phyloP scores from a whole-genome alignment of 352 stramenopile species.

The Thraustochytrium striatum region DNA sequence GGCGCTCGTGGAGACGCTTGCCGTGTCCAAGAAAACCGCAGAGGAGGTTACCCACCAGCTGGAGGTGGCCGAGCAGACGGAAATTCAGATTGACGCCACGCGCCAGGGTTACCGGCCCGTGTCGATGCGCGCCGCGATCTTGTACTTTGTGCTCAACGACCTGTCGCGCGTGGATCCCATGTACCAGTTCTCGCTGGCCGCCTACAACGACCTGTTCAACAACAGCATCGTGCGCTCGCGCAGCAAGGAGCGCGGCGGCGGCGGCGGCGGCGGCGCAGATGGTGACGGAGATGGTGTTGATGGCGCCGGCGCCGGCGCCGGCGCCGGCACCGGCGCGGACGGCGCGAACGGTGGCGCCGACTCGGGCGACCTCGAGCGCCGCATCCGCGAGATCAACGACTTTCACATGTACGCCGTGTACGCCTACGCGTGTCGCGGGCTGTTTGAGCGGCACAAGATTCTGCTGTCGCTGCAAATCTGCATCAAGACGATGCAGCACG shows the following conservation, averaged over 20 bases:
- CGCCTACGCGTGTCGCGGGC: constrained; percentile 83
- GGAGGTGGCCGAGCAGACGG: constrained; percentile 84
- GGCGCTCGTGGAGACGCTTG: constrained; percentile 86
- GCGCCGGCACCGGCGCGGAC: not conserved
- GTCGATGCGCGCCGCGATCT: constrained; percentile 81
- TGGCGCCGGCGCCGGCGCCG: not conserved
- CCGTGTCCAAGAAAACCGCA: constrained; percentile 87
- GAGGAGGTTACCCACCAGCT: constrained; percentile 87
- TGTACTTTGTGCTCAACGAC: constrained; percentile 93
- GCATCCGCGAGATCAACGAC: constrained; percentile 87
- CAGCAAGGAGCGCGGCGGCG: constrained; percentile 13
- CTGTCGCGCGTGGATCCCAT: constrained; percentile 90
- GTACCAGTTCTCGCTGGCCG: constrained; percentile 94
- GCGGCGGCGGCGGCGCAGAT: constrained; percentile 15
- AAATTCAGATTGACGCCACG: constrained; percentile 88
- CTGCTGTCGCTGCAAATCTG: constrained; percentile 91
- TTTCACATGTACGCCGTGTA: constrained; percentile 92
- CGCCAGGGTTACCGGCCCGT: constrained; percentile 86
- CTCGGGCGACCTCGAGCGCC: constrained; percentile 64
- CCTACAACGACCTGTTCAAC: constrained; percentile 89
- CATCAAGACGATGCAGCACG: constrained; percentile 79
- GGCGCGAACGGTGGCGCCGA: not conserved
- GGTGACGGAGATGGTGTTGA: not conserved
- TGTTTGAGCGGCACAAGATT: constrained; percentile 93
- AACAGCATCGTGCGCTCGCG: constrained; percentile 73